These are phyloP conservation scores for Tolypocladium inflatum DNA, from an alignment of 2,329 filamentous ascomycete genomes.

Conservation along the genomic window DNA sequence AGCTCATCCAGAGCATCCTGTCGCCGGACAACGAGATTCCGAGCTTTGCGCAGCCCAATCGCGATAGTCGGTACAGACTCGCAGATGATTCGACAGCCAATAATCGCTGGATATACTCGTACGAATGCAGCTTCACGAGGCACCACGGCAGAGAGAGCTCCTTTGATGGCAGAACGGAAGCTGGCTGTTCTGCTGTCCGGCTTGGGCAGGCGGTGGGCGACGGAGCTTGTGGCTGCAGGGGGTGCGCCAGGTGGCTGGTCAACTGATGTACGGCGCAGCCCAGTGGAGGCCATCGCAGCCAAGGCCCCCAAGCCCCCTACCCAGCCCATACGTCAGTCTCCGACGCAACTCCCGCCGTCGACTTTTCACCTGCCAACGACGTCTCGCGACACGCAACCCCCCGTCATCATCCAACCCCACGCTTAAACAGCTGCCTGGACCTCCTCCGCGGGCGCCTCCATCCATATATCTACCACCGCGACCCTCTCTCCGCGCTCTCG, in stretches of 20 bases:
- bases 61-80: not conserved
- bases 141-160: no score
- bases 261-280: no score
- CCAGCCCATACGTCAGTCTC: conserved; percentile 4
- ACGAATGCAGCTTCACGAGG: not conserved
- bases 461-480: not conserved
- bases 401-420: not conserved
- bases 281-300: not conserved
- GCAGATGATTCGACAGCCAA: not conserved
- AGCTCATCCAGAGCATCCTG: not conserved
- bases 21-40: no score
- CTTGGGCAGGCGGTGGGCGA: not conserved
- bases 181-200: not conserved
- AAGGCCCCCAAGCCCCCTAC: not conserved
- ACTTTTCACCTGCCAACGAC: conserved; percentile 3
- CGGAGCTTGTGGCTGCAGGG: not conserved
- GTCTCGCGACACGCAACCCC: conserved; percentile 2
- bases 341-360: not conserved
- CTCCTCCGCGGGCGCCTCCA: not conserved
- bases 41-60: not conserved
- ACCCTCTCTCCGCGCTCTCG: not conserved
- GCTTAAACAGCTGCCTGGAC: conserved; percentile 3
- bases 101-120: not conserved
- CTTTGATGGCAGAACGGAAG: not conserved
- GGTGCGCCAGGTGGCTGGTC: not conserved